Percentiles rank a stretch among this genome's conserved stretches.
Conservation (phyloP, 2,329 filamentous ascomycete genomes). For the Thelonectria blattea region DNA sequence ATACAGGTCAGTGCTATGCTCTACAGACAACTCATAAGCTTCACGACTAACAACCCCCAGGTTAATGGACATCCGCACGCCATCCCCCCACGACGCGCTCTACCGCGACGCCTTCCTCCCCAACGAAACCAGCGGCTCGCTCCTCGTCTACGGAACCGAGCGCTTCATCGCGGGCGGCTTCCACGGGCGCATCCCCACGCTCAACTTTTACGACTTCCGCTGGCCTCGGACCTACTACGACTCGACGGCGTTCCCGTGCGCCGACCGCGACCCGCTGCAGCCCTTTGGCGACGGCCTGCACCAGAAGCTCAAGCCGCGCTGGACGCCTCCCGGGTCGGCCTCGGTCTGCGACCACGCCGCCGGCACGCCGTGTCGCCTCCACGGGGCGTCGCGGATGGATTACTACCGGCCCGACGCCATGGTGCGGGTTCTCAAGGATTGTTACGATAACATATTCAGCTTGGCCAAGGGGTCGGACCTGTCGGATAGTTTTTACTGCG, state of each 20-base stretch:
- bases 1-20: slow-evolving; percentile 41
- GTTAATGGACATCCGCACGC: slow-evolving; percentile 57
- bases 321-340: slow-evolving; percentile 7
- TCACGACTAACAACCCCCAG: slow-evolving; percentile 7
- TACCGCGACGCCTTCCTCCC: slow-evolving; percentile 62
- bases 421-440: slow-evolving; percentile 49
- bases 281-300: slow-evolving; percentile 15
- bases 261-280: slow-evolving; percentile 44
- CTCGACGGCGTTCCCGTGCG: slow-evolving; percentile 55
- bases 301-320: slow-evolving; percentile 7
- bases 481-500: slow-evolving; percentile 56
- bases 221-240: slow-evolving; percentile 56
- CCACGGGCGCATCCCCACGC: slow-evolving; percentile 45
- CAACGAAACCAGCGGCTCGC: slow-evolving; percentile 51
- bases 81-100: slow-evolving; percentile 52
- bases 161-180: slow-evolving; percentile 56
- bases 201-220: slow-evolving; percentile 63
- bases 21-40: background rate
- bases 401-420: slow-evolving; percentile 58
- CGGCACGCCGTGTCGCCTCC: slow-evolving; percentile 53
- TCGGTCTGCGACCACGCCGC: slow-evolving; percentile 44
- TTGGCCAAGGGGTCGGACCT: slow-evolving; percentile 54
- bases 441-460: slow-evolving; percentile 49
- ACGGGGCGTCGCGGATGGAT: slow-evolving; percentile 49
- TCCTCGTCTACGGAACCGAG: slow-evolving; percentile 57